Evolutionary conservation across 768 basidiomycete species (phyloP).

Genomic region (Termitomyces sp.): DNA sequence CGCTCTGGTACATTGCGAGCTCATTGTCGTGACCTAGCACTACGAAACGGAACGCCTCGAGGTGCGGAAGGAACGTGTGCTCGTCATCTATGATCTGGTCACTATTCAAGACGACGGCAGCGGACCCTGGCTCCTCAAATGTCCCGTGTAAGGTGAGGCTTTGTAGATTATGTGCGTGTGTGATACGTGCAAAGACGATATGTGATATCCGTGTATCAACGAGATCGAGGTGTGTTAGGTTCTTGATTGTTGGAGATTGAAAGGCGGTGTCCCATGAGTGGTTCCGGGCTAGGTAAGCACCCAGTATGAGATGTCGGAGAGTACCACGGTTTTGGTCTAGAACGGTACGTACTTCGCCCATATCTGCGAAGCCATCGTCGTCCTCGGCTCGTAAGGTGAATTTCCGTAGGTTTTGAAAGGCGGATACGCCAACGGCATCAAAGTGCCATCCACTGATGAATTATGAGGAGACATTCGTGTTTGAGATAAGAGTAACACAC

Average conservation of each 20-base stretch:
- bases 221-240: slow-evolving; percentile 65
- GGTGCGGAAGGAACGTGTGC: slow-evolving; percentile 59
- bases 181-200: slow-evolving; percentile 56
- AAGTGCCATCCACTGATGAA: slow-evolving; percentile 63
- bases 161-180: slow-evolving; percentile 55
- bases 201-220: slow-evolving; percentile 67
- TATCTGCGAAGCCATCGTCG: slow-evolving; percentile 66
- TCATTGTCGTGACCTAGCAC: slow-evolving; percentile 63
- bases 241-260: slow-evolving; percentile 56
- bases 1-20: slow-evolving; percentile 42
- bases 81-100: slow-evolving; percentile 54
- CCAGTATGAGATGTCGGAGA: slow-evolving; percentile 58
- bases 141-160: slow-evolving; percentile 64
- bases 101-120: slow-evolving; percentile 53
- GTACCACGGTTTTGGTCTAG: slow-evolving; percentile 55
- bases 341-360: slow-evolving; percentile 61
- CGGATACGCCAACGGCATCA: slow-evolving; percentile 64
- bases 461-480: not conserved
- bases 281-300: slow-evolving; percentile 60
- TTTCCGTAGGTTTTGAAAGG: slow-evolving; percentile 53
- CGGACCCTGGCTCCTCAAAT: slow-evolving; percentile 53
- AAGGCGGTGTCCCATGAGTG: slow-evolving; percentile 69
- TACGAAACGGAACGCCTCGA: slow-evolving; percentile 59
- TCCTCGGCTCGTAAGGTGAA: slow-evolving; percentile 69
- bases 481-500: slow-evolving; percentile 22